phyloP scores from a whole-genome alignment of 805 yeast genomes.

The Ogataea methanolica region DNA sequence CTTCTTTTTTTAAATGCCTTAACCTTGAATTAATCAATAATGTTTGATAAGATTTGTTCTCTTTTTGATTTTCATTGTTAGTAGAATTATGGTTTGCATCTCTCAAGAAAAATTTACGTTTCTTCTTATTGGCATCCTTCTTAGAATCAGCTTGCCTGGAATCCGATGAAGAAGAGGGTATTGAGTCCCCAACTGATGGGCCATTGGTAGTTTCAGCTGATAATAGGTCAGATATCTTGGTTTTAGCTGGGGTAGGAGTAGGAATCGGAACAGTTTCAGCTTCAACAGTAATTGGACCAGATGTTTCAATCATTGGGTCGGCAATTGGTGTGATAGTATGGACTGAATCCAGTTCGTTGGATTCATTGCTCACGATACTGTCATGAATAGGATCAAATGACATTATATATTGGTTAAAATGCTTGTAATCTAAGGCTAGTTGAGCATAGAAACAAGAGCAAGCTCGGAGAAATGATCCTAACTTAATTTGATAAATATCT shows the following conservation, averaged over 20 bases:
- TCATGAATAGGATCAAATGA: constrained; percentile 28
- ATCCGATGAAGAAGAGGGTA: not conserved
- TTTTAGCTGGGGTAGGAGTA: not conserved
- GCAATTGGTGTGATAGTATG: constrained; percentile 1
- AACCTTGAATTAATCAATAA: constrained; percentile 27
- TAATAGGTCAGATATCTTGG: not conserved
- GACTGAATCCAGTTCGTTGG: not conserved
- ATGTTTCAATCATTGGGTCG: constrained; percentile 1
- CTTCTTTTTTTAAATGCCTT: constrained; percentile 76
- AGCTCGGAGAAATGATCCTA: too few species aligned
- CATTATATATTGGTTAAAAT: constrained; percentile 7
- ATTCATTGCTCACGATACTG: constrained; percentile 11
- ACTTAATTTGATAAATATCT: too few species aligned
- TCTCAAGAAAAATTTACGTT: not conserved
- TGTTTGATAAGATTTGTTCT: constrained; percentile 24
- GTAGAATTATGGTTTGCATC: not conserved
- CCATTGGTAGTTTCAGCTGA: not conserved
- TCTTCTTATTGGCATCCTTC: constrained; percentile 11
- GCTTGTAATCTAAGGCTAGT: too few species aligned
- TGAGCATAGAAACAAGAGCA: too few species aligned
- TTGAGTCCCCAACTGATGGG: not conserved
- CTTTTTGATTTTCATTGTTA: constrained; percentile 2
- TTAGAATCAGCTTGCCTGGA: not conserved
- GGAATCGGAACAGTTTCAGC: not conserved
- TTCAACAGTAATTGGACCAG: not conserved